These are phyloP conservation scores for Hypocreales sp. DNA, from an alignment of 2,329 filamentous ascomycete genomes.

Conservation along the genomic window DNA sequence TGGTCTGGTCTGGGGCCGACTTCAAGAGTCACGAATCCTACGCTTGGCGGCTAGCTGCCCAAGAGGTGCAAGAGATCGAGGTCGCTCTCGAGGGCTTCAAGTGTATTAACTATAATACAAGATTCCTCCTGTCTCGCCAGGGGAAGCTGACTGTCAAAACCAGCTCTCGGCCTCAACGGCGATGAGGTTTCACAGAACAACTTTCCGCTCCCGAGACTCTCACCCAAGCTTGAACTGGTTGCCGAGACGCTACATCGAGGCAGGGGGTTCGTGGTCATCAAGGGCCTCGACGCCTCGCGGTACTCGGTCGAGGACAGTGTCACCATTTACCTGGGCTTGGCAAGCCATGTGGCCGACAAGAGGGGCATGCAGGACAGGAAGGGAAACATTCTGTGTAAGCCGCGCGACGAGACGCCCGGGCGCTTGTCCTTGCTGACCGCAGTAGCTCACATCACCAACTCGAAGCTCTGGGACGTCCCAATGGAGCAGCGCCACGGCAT, in stretches of 20 bases:
- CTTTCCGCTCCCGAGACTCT: conserved; percentile 25
- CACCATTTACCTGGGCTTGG: conserved; percentile 38
- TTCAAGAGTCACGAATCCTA: conserved; percentile 5
- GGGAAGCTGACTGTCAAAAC: too few species aligned
- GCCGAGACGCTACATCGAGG: conserved; percentile 22
- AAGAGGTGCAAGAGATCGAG: conserved; percentile 10
- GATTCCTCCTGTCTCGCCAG: too few species aligned
- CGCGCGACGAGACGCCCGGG: too few species aligned
- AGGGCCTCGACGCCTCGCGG: conserved; percentile 30
- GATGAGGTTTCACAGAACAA: conserved; percentile 16
- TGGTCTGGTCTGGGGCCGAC: conserved; percentile 6
- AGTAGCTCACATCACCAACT: conserved; percentile 31
- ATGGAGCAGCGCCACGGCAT: conserved; percentile 30
- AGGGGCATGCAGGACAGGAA: conserved; percentile 34
- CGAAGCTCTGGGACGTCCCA: conserved; percentile 27
- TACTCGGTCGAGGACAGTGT: conserved; percentile 38
- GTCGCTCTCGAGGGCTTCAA: conserved; percentile 10
- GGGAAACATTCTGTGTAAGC: conserved; percentile 30
- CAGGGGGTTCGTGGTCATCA: conserved; percentile 36
- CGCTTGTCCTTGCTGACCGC: neutral
- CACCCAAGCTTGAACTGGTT: conserved; percentile 16
- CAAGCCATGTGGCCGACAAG: conserved; percentile 38
- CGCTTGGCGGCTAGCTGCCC: conserved; percentile 6
- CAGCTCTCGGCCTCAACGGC: neutral
- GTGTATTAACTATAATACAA: conserved; percentile 3